These are phyloP conservation scores for Dalbergia oliveri DNA, from an alignment of 306 rosid species.

Conservation along the genomic window DNA sequence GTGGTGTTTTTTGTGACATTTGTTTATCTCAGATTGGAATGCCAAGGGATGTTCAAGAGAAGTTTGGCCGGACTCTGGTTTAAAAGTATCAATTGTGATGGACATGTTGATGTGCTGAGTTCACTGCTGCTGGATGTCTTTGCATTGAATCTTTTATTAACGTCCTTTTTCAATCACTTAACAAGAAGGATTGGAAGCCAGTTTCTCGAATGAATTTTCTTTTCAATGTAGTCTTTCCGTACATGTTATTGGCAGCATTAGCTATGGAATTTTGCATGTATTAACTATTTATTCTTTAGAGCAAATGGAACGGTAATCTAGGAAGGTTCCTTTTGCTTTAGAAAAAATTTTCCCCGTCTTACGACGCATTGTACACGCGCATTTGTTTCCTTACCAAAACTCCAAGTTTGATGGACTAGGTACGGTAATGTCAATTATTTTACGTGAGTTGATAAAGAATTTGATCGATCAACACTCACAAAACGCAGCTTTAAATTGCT, in stretches of 20 bases:
- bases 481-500: too few species aligned
- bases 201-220: slow-evolving; percentile 3
- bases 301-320: slow-evolving; percentile 38
- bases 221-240: neutral
- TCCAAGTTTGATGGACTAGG: neutral
- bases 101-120: slow-evolving; percentile 13
- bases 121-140: slow-evolving; percentile 33
- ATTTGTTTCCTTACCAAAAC: neutral
- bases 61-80: too few species aligned
- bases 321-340: slow-evolving; percentile 23
- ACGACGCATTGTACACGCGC: neutral
- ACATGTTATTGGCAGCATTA: slow-evolving; percentile 21
- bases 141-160: slow-evolving; percentile 34
- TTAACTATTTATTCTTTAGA: neutral
- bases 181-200: slow-evolving; percentile 25
- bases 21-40: slow-evolving; percentile 77
- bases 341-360: neutral
- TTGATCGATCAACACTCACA: too few species aligned
- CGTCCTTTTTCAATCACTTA: neutral
- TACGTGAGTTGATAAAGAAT: too few species aligned
- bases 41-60: slow-evolving; percentile 87
- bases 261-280: slow-evolving; percentile 37
- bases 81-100: slow-evolving; percentile 81
- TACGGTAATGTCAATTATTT: neutral
- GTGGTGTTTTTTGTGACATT: slow-evolving; percentile 25